These are phyloP conservation scores for Cytidiella melzeri DNA, from an alignment of 768 basidiomycete genomes.

Conservation along the genomic window DNA sequence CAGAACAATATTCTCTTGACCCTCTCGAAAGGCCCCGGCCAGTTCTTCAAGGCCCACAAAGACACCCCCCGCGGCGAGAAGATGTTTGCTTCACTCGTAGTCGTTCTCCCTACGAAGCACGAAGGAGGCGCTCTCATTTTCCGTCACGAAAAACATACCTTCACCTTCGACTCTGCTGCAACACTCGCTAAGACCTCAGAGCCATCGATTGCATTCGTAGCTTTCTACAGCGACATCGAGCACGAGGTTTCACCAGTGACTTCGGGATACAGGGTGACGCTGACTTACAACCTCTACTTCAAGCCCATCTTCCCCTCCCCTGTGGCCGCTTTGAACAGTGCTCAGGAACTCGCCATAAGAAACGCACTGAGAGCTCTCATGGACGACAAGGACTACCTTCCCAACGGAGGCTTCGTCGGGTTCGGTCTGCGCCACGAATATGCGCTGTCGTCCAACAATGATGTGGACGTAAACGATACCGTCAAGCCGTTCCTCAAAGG, in stretches of 20 bases:
- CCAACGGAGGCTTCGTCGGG: slow-evolving; percentile 31
- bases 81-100: slow-evolving; percentile 40
- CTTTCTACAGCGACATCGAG: slow-evolving; percentile 37
- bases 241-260: slow-evolving; percentile 35
- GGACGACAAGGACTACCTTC: slow-evolving; percentile 25
- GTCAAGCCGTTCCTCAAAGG: neutral
- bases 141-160: neutral
- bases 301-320: neutral
- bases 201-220: slow-evolving; percentile 27
- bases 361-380: slow-evolving; percentile 23
- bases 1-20: neutral
- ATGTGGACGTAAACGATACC: neutral
- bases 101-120: slow-evolving; percentile 38
- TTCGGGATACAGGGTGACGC: slow-evolving; percentile 34
- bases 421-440: slow-evolving; percentile 34
- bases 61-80: slow-evolving; percentile 18
- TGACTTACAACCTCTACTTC: slow-evolving; percentile 34
- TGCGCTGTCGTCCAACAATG: slow-evolving; percentile 16
- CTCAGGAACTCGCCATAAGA: neutral
- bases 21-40: neutral
- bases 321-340: neutral
- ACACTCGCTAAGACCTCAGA: neutral
- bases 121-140: slow-evolving; percentile 35
- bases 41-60: slow-evolving; percentile 21
- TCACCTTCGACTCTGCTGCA: neutral